phyloP scores from a whole-genome alignment of 345 rosid genomes.

The Hibiscus tridactylites region DNA sequence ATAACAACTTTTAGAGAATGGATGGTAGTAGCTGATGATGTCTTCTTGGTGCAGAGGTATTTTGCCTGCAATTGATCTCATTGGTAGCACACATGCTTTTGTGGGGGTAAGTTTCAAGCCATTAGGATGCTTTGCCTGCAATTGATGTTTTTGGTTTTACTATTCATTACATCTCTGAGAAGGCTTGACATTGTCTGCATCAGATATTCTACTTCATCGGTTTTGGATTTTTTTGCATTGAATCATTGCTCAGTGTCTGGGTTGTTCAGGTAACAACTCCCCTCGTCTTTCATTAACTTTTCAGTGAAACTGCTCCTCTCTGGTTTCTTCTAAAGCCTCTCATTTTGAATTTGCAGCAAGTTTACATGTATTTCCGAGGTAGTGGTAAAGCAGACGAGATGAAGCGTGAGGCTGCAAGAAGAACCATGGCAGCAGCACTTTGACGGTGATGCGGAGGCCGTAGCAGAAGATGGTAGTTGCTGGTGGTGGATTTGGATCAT shows the following conservation, averaged over 20 bases:
- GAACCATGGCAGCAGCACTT: slow-evolving; percentile 71
- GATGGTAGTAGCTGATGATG: slow-evolving; percentile 12
- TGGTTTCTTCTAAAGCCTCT: background rate
- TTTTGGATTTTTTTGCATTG: slow-evolving; percentile 62
- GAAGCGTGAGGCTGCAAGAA: slow-evolving; percentile 61
- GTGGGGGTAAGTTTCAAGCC: slow-evolving; percentile 62
- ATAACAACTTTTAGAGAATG: slow-evolving; percentile 36
- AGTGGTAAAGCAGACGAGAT: slow-evolving; percentile 84
- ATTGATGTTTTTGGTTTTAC: background rate
- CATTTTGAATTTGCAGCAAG: slow-evolving; percentile 55
- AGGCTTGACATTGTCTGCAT: background rate
- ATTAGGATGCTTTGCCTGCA: background rate
- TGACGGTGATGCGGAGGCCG: slow-evolving; percentile 15
- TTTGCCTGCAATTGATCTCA: slow-evolving; percentile 77
- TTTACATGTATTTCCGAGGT: slow-evolving; percentile 90
- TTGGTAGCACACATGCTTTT: slow-evolving; percentile 36
- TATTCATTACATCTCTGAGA: background rate
- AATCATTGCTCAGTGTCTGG: slow-evolving; percentile 92
- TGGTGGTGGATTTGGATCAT: background rate
- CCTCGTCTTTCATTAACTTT: slow-evolving; percentile 1
- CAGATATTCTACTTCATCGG: slow-evolving; percentile 92
- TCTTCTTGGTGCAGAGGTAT: slow-evolving; percentile 61
- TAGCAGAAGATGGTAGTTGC: background rate
- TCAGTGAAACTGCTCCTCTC: background rate
- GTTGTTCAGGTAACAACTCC: slow-evolving; percentile 71